A percentile compares a stretch with the other conserved stretches of the same genome.
Evolutionary conservation across 176 grass and related monocot species (phyloP).

Genomic region (Rhynchospora pubera): DNA sequence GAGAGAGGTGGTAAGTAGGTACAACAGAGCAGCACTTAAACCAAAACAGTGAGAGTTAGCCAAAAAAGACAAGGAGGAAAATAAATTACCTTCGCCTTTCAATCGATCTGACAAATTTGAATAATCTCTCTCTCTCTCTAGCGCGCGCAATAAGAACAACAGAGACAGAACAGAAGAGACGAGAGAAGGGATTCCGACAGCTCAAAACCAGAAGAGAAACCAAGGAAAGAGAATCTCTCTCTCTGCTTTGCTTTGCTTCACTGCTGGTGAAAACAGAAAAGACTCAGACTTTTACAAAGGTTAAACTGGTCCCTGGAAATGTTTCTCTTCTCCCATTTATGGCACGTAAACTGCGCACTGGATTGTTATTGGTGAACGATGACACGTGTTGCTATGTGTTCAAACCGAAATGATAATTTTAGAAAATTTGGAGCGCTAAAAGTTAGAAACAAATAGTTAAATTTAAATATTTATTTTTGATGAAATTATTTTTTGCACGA

Average conservation of each 20-base stretch:
- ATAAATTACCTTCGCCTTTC: conserved; percentile 24
- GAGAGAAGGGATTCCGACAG: conserved; percentile 18
- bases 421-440: background rate
- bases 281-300: conserved; percentile 8
- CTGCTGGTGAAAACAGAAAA: conserved; percentile 12
- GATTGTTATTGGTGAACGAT: background rate
- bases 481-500: background rate
- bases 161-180: background rate
- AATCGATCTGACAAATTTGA: conserved; percentile 27
- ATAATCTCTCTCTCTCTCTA: background rate
- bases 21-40: background rate
- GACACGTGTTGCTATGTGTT: no score
- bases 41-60: conserved; percentile 5
- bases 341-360: background rate
- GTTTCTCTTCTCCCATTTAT: background rate
- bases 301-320: background rate
- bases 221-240: conserved; percentile 17
- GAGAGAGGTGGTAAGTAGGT: conserved; percentile 1
- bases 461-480: background rate
- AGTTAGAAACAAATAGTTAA: background rate
- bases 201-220: conserved; percentile 31
- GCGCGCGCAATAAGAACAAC: conserved; percentile 1
- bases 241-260: conserved; percentile 1
- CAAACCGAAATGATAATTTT: background rate
- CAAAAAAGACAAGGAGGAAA: conserved; percentile 21